Percentiles rank a stretch among this genome's conserved stretches.
Conservation (phyloP, 2,329 filamentous ascomycete genomes). For the Tolypocladium paradoxum region DNA sequence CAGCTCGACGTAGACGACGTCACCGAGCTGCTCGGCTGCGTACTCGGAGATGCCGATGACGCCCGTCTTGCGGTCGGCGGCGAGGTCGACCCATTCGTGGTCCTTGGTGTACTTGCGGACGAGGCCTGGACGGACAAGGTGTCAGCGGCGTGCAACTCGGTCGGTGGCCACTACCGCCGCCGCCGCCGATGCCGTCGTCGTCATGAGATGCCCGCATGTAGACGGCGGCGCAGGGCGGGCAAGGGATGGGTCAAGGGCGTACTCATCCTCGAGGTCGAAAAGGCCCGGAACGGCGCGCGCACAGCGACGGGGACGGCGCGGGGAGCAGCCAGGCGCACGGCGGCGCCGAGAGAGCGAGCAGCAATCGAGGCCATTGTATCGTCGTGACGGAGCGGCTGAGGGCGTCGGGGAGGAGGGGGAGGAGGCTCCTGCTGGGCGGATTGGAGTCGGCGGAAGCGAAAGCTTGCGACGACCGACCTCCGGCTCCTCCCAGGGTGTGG, state of each 20-base stretch:
- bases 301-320: constrained; percentile 29
- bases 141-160: background rate
- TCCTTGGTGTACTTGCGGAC: constrained; percentile 88
- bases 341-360: constrained; percentile 32
- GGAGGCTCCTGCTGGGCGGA: background rate
- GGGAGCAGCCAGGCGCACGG: constrained; percentile 21
- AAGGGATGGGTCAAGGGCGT: constrained; percentile 10
- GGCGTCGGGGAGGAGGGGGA: background rate
- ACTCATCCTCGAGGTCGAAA: constrained; percentile 30
- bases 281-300: constrained; percentile 24
- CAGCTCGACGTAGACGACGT: constrained; percentile 96
- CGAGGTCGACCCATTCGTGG: constrained; percentile 95
- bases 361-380: constrained; percentile 49
- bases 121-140: constrained; percentile 31
- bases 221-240: background rate
- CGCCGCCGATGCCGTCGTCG: no score
- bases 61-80: constrained; percentile 71
- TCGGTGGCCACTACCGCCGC: background rate
- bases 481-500: background rate
- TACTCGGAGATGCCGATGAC: constrained; percentile 79
- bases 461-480: background rate
- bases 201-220: background rate
- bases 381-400: constrained; percentile 1
- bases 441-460: background rate
- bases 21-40: constrained; percentile 83